Conservation (phyloP, 176 grass and related monocot species). For the Raddia guianensis region DNA sequence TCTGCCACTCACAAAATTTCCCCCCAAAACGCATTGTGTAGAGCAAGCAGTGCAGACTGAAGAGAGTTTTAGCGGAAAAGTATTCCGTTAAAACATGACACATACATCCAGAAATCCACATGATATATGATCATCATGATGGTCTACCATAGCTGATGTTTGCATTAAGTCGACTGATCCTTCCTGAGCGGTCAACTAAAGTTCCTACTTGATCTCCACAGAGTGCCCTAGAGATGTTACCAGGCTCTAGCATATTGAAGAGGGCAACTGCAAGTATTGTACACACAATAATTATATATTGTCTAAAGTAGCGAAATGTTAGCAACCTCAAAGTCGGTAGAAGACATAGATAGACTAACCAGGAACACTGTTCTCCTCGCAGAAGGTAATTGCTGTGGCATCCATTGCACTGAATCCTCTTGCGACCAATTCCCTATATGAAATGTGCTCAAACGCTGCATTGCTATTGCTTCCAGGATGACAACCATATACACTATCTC, state of each 20-base stretch:
- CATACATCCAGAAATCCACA: background rate
- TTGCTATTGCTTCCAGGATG: conserved; percentile 50
- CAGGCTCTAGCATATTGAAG: conserved; percentile 72
- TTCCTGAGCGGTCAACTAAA: conserved; percentile 69
- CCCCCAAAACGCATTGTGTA: background rate
- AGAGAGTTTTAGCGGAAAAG: background rate
- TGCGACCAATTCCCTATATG: conserved; percentile 49
- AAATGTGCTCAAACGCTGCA: conserved; percentile 52
- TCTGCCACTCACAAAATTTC: background rate
- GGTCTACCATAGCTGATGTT: background rate
- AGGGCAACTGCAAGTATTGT: conserved; percentile 49
- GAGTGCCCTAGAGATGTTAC: conserved; percentile 75
- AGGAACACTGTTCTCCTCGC: conserved; percentile 78
- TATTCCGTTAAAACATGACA: background rate
- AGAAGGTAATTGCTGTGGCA: conserved; percentile 57
- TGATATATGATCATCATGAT: background rate
- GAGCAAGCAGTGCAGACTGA: background rate
- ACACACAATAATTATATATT: background rate
- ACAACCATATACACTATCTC: conserved; percentile 57
- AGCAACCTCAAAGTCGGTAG: background rate
- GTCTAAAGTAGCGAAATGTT: background rate
- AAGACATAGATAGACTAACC: conserved; percentile 48
- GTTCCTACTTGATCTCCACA: conserved; percentile 79
- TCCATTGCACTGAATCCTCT: conserved; percentile 51
- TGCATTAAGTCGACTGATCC: conserved; percentile 45